A percentile compares a stretch with the other conserved stretches of the same genome.
phyloP scores from a whole-genome alignment of 2,329 filamentous ascomycete genomes.

The Alternaria consortialis region DNA sequence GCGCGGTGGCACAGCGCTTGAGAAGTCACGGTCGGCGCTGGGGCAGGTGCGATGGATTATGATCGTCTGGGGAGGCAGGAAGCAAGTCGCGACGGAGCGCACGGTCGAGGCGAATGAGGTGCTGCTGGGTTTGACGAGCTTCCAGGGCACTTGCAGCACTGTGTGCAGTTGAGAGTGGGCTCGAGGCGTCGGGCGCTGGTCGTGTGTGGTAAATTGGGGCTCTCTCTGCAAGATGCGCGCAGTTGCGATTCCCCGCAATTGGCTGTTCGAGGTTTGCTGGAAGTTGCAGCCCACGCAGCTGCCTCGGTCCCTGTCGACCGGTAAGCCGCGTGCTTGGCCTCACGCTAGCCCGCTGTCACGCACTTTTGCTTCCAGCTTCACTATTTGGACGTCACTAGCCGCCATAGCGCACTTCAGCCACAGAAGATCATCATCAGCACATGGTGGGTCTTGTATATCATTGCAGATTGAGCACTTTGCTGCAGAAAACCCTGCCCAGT shows the following conservation, averaged over 20 bases:
- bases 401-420: background rate
- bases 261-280: constrained; percentile 32
- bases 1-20: constrained; percentile 18
- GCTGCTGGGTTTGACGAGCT: constrained; percentile 12
- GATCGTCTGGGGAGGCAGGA: constrained; percentile 9
- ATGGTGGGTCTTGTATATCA: background rate
- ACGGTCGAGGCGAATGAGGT: constrained; percentile 7
- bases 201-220: constrained; percentile 22
- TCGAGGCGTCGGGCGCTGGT: constrained; percentile 19
- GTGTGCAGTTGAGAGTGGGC: constrained; percentile 7
- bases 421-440: constrained; percentile 1
- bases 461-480: background rate
- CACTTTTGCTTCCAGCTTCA: background rate
- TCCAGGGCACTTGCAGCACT: constrained; percentile 11
- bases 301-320: constrained; percentile 28
- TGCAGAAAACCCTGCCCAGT: constrained; percentile 8
- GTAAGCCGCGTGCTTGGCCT: constrained; percentile 19
- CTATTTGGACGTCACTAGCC: background rate
- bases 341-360: constrained; percentile 1
- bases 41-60: constrained; percentile 14
- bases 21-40: constrained; percentile 15
- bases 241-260: constrained; percentile 40
- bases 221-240: constrained; percentile 26
- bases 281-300: constrained; percentile 18
- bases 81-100: background rate